phyloP scores from a whole-genome alignment of 257 asterid genomes.

The Scutellaria barbata region DNA sequence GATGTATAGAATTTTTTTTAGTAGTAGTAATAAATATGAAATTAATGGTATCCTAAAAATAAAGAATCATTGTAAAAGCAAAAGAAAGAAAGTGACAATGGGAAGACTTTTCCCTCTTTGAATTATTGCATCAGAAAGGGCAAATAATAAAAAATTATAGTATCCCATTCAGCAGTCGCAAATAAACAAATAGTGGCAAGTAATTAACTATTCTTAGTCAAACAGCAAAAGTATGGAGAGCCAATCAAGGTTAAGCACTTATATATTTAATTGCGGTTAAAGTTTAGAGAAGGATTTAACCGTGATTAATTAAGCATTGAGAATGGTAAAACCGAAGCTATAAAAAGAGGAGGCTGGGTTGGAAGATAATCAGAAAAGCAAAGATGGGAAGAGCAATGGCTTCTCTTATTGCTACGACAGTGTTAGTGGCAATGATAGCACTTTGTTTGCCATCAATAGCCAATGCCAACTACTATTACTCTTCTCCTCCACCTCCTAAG shows the following conservation, averaged over 20 bases:
- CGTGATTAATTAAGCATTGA: constrained; percentile 11
- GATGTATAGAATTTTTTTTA: no score
- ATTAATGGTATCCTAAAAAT: no score
- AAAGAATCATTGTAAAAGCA: not conserved
- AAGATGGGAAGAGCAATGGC: constrained; percentile 42
- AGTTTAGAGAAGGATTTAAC: not conserved
- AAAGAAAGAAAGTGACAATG: constrained; percentile 1
- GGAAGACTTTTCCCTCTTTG: constrained; percentile 33
- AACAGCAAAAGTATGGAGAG: constrained; percentile 16
- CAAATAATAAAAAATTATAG: not conserved
- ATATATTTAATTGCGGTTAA: not conserved
- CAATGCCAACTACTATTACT: constrained; percentile 36
- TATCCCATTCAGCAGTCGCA: constrained; percentile 23
- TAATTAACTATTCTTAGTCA: constrained; percentile 16
- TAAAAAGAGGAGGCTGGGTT: constrained; percentile 30
- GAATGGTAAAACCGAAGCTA: constrained; percentile 37
- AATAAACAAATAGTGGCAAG: constrained; percentile 9
- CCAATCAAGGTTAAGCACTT: constrained; percentile 27
- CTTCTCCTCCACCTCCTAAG: constrained; percentile 37
- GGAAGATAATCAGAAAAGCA: constrained; percentile 17
- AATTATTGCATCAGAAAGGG: constrained; percentile 29
- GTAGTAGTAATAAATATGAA: no score
- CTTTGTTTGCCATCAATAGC: constrained; percentile 35
- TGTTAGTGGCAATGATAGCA: constrained; percentile 41
- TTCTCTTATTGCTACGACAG: constrained; percentile 32